Conservation (phyloP, 345 rosid genomes). For the Carallia pectinifolia region DNA sequence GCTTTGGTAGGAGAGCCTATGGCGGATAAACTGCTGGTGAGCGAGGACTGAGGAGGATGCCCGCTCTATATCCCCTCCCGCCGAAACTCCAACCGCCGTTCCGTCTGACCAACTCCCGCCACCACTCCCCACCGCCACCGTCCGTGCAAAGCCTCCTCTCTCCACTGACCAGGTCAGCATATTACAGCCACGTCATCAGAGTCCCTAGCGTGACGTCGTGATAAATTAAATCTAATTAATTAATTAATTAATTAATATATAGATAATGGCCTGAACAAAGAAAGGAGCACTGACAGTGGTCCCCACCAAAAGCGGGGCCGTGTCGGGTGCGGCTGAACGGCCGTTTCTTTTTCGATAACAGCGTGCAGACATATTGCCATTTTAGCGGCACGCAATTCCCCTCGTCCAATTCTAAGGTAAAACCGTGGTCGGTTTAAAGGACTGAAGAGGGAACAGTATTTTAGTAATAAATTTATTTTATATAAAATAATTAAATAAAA, state of each 20-base stretch:
- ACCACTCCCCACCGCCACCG: slow-evolving; percentile 10
- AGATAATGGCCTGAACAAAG: too few relatives aligned
- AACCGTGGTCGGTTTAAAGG: too few relatives aligned
- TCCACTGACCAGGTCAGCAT: too few relatives aligned
- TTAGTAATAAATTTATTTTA: too few relatives aligned
- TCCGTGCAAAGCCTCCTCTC: neutral
- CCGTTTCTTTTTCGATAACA: too few relatives aligned
- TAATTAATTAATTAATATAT: too few relatives aligned
- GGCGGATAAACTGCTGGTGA: neutral
- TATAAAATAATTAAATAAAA: too few relatives aligned
- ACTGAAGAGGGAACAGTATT: too few relatives aligned
- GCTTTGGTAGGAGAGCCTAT: neutral
- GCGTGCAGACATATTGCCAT: too few relatives aligned
- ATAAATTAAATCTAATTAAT: neutral
- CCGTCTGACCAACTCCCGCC: neutral
- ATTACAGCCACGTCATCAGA: too few relatives aligned
- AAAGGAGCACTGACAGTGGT: neutral
- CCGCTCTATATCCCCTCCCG: neutral
- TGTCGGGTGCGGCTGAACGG: slow-evolving; percentile 20
- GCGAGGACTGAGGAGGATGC: neutral
- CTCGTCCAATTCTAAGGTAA: too few relatives aligned
- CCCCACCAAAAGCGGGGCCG: slow-evolving; percentile 12
- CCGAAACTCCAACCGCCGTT: neutral
- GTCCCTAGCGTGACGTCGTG: neutral
- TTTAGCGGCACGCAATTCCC: too few relatives aligned